phyloP scores from a whole-genome alignment of 192 early-diverging fungal genomes.

The Coemansia guatemalensis region DNA sequence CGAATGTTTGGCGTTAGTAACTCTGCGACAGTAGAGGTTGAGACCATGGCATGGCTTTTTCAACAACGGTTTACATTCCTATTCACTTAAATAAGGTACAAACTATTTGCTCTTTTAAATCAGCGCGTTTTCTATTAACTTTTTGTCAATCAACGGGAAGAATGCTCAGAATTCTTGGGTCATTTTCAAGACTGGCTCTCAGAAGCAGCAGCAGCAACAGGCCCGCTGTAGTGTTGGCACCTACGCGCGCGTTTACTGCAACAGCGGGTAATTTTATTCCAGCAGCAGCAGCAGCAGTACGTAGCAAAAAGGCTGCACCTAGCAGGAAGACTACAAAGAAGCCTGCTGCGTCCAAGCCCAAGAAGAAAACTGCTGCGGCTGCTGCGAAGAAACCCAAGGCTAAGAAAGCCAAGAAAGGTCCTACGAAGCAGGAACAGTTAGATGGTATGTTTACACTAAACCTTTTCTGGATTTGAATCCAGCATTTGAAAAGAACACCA shows the following conservation, averaged over 20 bases:
- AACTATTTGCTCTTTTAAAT: too few species aligned
- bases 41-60: too few species aligned
- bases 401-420: slow-evolving; percentile 11
- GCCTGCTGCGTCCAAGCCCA: not conserved
- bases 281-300: slow-evolving; percentile 1
- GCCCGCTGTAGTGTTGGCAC: not conserved
- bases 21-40: too few species aligned
- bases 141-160: too few species aligned
- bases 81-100: too few species aligned
- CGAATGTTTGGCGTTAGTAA: too few species aligned
- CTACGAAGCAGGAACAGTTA: slow-evolving; percentile 25
- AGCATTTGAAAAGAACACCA: not conserved
- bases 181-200: slow-evolving; percentile 4
- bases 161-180: slow-evolving; percentile 18
- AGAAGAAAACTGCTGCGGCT: slow-evolving; percentile 8
- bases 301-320: slow-evolving; percentile 8
- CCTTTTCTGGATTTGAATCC: not conserved
- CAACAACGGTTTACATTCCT: too few species aligned
- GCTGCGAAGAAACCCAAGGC: slow-evolving; percentile 11
- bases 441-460: slow-evolving; percentile 24
- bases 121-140: not conserved
- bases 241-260: slow-evolving; percentile 4
- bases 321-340: slow-evolving; percentile 5
- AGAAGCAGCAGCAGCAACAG: not conserved
- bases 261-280: not conserved